Evolutionary conservation across 2,329 filamentous ascomycete species (phyloP), one percentile per base, ranked within the genome.

Genomic region (Emericellopsis cladophorae): DNA sequence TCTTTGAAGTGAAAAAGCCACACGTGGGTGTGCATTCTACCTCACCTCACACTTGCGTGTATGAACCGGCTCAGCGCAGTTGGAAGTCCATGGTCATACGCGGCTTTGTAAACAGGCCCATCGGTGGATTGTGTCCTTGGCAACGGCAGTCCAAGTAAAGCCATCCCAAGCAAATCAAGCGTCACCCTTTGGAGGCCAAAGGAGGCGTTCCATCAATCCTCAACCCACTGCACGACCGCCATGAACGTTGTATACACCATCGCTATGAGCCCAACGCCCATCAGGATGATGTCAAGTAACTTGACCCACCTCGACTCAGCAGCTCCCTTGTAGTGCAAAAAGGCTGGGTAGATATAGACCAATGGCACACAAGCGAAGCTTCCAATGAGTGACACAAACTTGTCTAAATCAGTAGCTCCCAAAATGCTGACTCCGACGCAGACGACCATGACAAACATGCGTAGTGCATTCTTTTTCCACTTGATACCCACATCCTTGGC

Each of bases 331-430:
- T 76, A 81, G 55, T 88, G 83, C 51, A 88, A 53, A 46, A 70
- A 79, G 1, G 83, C 72, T 35, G 84, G 82, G 53, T 86, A 87
- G 44, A 87, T 82, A 58, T 86, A 87, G 10, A 87, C 81, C 47
- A 87, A 59, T 12, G 82, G 82, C 41, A 87, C 79, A 49, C 82
- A 87, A 2, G 81, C 81, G 51, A 84, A 77, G 31, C 74, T 79
- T 11, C 82, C 82, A 47, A 86, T 85, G 37, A 87, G 61, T 0
- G 81, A 77, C 11, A 87, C 81, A 48, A 86, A 86, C 46, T 81
- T 79, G 58, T 87, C 81, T 45, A 87, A 62, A 54, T 84, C 79
- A 34, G 70, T 76, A 1, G 81, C 78, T 14, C 81, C 81, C 2
- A 76, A 49, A 11, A 81, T 74, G 14, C 79, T 70, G 35, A 86